phyloP scores from a whole-genome alignment of 2,329 filamentous ascomycete genomes.

The Beauveria brongniartii region DNA sequence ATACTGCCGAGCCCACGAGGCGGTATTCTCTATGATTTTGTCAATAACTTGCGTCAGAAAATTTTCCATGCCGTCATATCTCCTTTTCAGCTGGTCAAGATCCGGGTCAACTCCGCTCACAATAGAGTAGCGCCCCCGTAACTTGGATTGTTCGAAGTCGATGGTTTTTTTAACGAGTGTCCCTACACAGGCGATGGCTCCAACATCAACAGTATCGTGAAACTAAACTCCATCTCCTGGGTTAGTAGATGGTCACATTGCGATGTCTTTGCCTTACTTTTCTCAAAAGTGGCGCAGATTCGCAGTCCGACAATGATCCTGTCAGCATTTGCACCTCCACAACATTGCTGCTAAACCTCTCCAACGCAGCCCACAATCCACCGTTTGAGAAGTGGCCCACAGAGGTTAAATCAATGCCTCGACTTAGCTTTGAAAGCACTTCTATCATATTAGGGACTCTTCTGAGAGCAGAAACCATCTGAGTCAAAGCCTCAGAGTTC shows the following conservation, averaged over 20 bases:
- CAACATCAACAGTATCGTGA: background rate
- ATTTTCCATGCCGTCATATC: slow-evolving; percentile 68
- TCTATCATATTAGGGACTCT: slow-evolving; percentile 69
- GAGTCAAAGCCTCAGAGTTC: slow-evolving; percentile 50
- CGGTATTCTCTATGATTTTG: slow-evolving; percentile 54
- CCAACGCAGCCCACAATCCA: slow-evolving; percentile 66
- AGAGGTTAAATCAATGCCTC: slow-evolving; percentile 57
- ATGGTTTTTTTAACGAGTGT: slow-evolving; percentile 61
- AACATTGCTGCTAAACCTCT: slow-evolving; percentile 59
- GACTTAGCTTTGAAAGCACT: slow-evolving; percentile 62
- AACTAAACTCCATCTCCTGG: background rate
- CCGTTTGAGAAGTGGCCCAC: slow-evolving; percentile 46
- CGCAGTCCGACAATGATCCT: background rate
- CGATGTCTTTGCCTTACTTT: background rate
- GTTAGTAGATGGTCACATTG: slow-evolving; percentile 1
- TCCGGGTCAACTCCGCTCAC: slow-evolving; percentile 61
- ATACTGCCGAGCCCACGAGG: slow-evolving; percentile 45
- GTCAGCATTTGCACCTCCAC: slow-evolving; percentile 49
- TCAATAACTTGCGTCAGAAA: slow-evolving; percentile 62
- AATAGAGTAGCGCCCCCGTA: slow-evolving; percentile 65
- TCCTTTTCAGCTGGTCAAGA: slow-evolving; percentile 70
- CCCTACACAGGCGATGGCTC: background rate
- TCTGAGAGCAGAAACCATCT: slow-evolving; percentile 53
- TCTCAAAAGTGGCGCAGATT: background rate
- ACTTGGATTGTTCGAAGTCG: slow-evolving; percentile 70